Conservation (phyloP, 2,329 filamentous ascomycete genomes). For the Colletotrichum karsti region DNA sequence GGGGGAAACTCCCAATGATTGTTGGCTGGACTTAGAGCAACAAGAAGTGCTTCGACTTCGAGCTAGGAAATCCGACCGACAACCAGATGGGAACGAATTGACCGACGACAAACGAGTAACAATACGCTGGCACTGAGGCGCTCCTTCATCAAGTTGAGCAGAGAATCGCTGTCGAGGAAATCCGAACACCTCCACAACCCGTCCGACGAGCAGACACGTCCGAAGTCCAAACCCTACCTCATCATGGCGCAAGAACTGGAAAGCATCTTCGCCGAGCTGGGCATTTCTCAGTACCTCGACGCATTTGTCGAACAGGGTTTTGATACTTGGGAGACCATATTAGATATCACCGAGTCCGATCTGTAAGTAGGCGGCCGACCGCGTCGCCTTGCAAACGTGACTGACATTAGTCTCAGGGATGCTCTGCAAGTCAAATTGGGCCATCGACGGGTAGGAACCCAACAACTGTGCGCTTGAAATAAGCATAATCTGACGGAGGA, state of each 20-base stretch:
- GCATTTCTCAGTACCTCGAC: constrained; percentile 79
- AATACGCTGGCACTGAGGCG: not conserved
- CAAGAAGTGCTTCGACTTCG: constrained; percentile 21
- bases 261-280: constrained; percentile 76
- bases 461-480: no score
- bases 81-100: constrained; percentile 6
- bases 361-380: constrained; percentile 61
- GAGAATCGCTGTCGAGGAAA: not conserved
- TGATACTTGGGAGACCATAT: constrained; percentile 83
- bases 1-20: not conserved
- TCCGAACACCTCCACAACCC: not conserved
- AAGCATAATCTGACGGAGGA: not conserved
- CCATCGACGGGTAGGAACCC: constrained; percentile 80
- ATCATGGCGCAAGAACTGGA: constrained; percentile 67
- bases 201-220: not conserved
- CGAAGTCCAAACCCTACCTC: constrained; percentile 16
- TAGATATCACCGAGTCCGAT: constrained; percentile 86
- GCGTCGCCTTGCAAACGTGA: not conserved
- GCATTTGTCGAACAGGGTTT: constrained; percentile 82
- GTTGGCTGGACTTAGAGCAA: not conserved
- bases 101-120: not conserved
- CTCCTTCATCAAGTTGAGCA: not conserved
- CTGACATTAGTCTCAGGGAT: constrained; percentile 57
- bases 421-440: constrained; percentile 81
- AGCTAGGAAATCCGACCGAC: not conserved